phyloP scores from a whole-genome alignment of 2,329 filamentous ascomycete species.

The Neofusicoccum sp. region DNA sequence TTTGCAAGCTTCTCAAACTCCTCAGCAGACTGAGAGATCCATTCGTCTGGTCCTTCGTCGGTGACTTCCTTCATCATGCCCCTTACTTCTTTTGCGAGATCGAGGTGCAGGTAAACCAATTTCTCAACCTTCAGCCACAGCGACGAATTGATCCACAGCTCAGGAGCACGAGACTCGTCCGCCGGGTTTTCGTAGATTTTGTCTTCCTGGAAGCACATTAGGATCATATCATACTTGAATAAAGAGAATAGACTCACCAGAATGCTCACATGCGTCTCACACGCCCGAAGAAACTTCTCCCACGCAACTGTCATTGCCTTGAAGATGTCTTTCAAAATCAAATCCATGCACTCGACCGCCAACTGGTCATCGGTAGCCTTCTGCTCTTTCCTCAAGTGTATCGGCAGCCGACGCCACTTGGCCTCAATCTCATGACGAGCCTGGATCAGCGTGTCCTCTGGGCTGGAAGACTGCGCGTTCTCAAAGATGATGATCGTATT shows the following conservation, averaged over 20 bases:
- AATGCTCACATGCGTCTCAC: conserved; percentile 50
- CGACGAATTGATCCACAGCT: conserved; percentile 52
- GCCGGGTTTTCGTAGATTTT: conserved; percentile 55
- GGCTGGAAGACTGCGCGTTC: conserved; percentile 46
- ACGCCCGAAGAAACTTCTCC: conserved; percentile 46
- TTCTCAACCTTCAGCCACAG: conserved; percentile 55
- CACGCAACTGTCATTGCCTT: conserved; percentile 46
- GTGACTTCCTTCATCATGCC: conserved; percentile 42
- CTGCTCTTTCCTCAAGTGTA: conserved; percentile 48
- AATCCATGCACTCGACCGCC: conserved; percentile 49
- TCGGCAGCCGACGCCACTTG: conserved; percentile 54
- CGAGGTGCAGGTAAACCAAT: conserved; percentile 50
- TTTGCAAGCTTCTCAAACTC: conserved; percentile 48
- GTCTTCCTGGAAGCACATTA: conserved; percentile 34
- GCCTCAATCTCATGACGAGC: conserved; percentile 51
- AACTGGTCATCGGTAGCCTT: conserved; percentile 43
- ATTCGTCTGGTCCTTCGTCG: conserved; percentile 37
- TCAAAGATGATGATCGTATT: conserved; percentile 56
- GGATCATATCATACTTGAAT: background rate
- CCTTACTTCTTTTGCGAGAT: conserved; percentile 48
- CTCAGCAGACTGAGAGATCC: conserved; percentile 41
- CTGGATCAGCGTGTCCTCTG: conserved; percentile 51
- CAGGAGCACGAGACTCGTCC: conserved; percentile 52
- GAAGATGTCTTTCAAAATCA: conserved; percentile 52
- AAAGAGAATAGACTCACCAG: conserved; percentile 29